phyloP scores from a whole-genome alignment of 1,139 yeast species.

The Nakaseomyces uthaithaninus region DNA sequence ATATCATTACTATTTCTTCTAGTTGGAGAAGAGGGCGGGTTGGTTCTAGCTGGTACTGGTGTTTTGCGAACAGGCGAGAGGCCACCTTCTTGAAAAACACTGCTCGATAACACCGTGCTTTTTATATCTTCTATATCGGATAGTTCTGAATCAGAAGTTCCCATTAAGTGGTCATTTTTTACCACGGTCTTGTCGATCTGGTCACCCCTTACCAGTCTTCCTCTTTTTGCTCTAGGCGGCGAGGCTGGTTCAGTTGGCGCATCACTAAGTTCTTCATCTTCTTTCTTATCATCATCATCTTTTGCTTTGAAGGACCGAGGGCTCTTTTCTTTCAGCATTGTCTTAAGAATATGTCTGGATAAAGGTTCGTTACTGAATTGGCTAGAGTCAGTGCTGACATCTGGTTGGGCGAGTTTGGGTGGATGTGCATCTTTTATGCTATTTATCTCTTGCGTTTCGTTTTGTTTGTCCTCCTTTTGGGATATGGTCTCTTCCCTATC shows the following conservation, averaged over 20 bases:
- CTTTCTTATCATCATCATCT: slow-evolving; percentile 9
- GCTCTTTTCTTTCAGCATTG: slow-evolving; percentile 13
- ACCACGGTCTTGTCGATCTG: slow-evolving; percentile 13
- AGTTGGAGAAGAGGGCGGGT: slow-evolving; percentile 11
- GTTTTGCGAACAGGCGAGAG: slow-evolving; percentile 18
- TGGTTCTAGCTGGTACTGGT: neutral
- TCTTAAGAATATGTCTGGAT: slow-evolving; percentile 11
- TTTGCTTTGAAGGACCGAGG: neutral
- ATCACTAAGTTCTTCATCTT: slow-evolving; percentile 43
- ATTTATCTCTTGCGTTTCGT: slow-evolving; percentile 5
- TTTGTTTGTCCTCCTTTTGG: slow-evolving; percentile 1
- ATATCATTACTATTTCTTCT: slow-evolving; percentile 1
- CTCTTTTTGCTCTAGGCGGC: slow-evolving; percentile 37
- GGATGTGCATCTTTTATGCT: slow-evolving; percentile 7
- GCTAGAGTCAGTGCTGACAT: neutral
- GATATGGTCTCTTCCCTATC: too few relatives aligned
- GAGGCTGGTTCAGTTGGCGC: slow-evolving; percentile 36
- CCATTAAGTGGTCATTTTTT: slow-evolving; percentile 4
- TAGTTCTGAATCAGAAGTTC: slow-evolving; percentile 28
- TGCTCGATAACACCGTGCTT: slow-evolving; percentile 21
- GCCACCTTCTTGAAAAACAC: slow-evolving; percentile 22
- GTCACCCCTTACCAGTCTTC: slow-evolving; percentile 37
- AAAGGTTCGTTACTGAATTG: slow-evolving; percentile 7
- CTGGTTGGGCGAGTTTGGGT: neutral
- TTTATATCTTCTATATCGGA: slow-evolving; percentile 28